phyloP scores from a whole-genome alignment of 768 basidiomycete species.

The Leccinellum rugosiceps region DNA sequence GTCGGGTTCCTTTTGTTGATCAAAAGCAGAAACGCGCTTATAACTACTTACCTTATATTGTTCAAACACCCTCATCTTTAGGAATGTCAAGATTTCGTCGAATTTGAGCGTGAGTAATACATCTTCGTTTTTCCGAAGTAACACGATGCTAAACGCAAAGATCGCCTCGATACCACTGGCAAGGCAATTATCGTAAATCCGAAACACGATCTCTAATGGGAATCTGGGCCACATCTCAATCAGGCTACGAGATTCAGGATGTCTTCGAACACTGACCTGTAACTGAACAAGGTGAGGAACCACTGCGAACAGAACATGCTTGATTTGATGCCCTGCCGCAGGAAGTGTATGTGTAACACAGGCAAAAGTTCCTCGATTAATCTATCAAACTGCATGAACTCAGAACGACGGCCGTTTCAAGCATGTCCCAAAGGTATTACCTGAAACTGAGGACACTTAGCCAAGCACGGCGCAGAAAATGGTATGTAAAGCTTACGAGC shows the following conservation, averaged over 20 bases:
- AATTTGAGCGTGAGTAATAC: slow-evolving; percentile 78
- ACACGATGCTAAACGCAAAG: slow-evolving; percentile 87
- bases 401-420: slow-evolving; percentile 11
- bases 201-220: slow-evolving; percentile 89
- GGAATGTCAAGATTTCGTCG: slow-evolving; percentile 82
- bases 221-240: slow-evolving; percentile 51
- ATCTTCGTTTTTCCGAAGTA: slow-evolving; percentile 88
- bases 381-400: slow-evolving; percentile 75
- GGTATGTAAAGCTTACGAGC: slow-evolving; percentile 50
- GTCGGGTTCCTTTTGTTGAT: neutral
- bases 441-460: slow-evolving; percentile 49
- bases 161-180: slow-evolving; percentile 97
- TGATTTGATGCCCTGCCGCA: slow-evolving; percentile 92
- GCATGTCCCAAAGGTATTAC: slow-evolving; percentile 35
- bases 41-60: slow-evolving; percentile 55
- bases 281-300: slow-evolving; percentile 97
- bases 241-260: neutral
- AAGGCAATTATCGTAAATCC: slow-evolving; percentile 94
- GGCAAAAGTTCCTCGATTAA: slow-evolving; percentile 90
- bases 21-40: neutral
- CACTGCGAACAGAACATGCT: slow-evolving; percentile 99
- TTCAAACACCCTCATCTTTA: slow-evolving; percentile 82
- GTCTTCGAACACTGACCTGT: slow-evolving; percentile 53
- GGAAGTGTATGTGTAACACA: slow-evolving; percentile 88
- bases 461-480: neutral